phyloP scores from a whole-genome alignment of 129 eudicot species.

The Gnaphalium uliginosum region DNA sequence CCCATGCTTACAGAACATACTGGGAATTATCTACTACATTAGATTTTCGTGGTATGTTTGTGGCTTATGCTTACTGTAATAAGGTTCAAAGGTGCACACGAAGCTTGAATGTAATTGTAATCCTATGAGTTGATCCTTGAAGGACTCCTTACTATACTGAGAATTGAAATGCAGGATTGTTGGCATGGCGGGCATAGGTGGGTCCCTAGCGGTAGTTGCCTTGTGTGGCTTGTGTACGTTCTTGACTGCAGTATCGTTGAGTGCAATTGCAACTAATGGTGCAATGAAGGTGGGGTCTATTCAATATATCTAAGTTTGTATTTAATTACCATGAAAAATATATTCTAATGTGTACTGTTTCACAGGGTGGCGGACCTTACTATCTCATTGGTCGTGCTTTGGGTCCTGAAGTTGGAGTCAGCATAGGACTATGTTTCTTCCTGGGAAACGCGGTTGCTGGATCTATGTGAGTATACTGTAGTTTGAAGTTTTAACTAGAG shows the following conservation, averaged over 20 bases:
- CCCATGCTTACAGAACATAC: conserved; percentile 92
- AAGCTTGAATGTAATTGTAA: conserved; percentile 2
- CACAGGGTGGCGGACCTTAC: conserved; percentile 97
- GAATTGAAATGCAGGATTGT: conserved; percentile 77
- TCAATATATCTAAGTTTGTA: conserved; percentile 3
- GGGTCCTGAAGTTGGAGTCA: conserved; percentile 99
- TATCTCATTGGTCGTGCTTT: conserved; percentile 99
- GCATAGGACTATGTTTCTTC: conserved; percentile 98
- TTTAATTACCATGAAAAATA: conserved; percentile 15
- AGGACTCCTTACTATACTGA: conserved; percentile 25
- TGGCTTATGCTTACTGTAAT: conserved; percentile 12
- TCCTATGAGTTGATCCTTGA: not conserved
- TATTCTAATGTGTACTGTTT: conserved; percentile 16
- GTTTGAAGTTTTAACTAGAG: not conserved
- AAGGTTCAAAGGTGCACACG: conserved; percentile 22
- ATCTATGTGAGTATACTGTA: conserved; percentile 73
- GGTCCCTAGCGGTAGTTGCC: conserved; percentile 73
- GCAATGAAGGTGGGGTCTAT: conserved; percentile 83
- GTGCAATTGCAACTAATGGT: conserved; percentile 99
- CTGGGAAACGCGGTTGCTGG: conserved; percentile 98
- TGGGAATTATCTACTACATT: conserved; percentile 95
- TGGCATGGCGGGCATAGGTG: conserved; percentile 98
- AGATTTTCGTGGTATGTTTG: conserved; percentile 83
- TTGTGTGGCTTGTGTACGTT: conserved; percentile 94
- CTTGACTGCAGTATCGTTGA: conserved; percentile 85